Conservation (phyloP, 1,284 basidiomycete genomes). For the Leccinum solheimii region DNA sequence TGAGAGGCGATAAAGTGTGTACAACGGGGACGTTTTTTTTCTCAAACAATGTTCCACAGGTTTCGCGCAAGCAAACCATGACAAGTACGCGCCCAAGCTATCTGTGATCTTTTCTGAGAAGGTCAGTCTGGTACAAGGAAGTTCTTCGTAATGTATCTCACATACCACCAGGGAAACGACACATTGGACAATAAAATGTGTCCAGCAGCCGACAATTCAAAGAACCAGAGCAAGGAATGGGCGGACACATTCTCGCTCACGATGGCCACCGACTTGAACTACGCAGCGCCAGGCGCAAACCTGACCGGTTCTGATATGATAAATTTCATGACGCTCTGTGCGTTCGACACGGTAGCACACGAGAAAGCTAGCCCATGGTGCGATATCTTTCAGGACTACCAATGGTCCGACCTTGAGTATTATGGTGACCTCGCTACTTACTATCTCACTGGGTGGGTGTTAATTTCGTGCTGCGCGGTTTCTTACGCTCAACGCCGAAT, state of each 20-base stretch:
- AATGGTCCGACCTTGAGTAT: constrained; percentile 69
- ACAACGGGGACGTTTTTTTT: neutral
- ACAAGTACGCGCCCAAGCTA: constrained; percentile 42
- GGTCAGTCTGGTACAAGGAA: constrained; percentile 39
- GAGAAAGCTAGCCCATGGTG: constrained; percentile 69
- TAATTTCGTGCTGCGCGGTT: neutral
- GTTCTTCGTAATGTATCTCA: neutral
- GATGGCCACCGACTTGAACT: constrained; percentile 65
- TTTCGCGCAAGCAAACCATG: constrained; percentile 48
- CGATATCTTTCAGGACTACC: constrained; percentile 48
- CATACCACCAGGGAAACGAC: constrained; percentile 52
- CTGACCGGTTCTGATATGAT: constrained; percentile 58
- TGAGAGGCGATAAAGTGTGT: constrained; percentile 26
- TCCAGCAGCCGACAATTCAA: constrained; percentile 50
- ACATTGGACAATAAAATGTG: constrained; percentile 75
- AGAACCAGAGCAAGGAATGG: constrained; percentile 50
- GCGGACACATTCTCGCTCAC: constrained; percentile 51
- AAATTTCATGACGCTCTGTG: constrained; percentile 70
- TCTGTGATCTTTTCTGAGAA: constrained; percentile 56
- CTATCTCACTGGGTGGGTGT: constrained; percentile 64
- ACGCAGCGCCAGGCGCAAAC: constrained; percentile 58
- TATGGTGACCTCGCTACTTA: constrained; percentile 71
- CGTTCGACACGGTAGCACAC: constrained; percentile 68
- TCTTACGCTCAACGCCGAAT: neutral
- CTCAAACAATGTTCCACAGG: constrained; percentile 38